Evolutionary conservation across 1,139 yeast genomes (phyloP), one percentile per base, ranked within the genome.

Genomic region (Saccharomyces hybrid): DNA sequence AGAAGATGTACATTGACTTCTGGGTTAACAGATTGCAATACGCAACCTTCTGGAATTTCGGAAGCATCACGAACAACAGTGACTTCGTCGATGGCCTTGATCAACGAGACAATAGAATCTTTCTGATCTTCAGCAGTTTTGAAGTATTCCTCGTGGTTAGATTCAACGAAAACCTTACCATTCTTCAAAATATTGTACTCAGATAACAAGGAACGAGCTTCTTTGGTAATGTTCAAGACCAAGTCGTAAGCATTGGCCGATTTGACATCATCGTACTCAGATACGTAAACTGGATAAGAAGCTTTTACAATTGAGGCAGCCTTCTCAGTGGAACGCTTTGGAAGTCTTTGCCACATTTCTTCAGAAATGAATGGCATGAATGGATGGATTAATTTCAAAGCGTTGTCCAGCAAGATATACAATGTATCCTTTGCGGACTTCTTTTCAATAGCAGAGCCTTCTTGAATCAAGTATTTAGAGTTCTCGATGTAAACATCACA

Each of bases 261-360:
- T 63, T 79, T 78, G 47, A 70, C 75, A 66, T 90, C 83, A 67
- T 82, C 83, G 62, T 81, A 86, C 57, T 80, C 80, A 51, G 76
- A 66, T 54, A 76, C 76, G 72, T 78, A 87, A 55, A 74, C 79
- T 56, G 99, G 99, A 75, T 84, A 93, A 54, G 77, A 66, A 49
- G 97, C 96, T 68, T 82, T 81, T 55, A 83, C 83, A 68, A 93
- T 88, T n/a, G 96, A 81, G 51, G 74, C 76, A 26, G 88, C 77
- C 16, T 73, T 72, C 67, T 88, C 97, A 53, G 83, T 76, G 23
- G 82, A 81, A 70, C 97, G 84, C 68, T 88, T 86, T 63, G 99
- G 98, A 68, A 93, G 77, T 75, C 98, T 88, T 76, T 93, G 99
- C 98, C 97, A 93, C 87, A 93, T 82, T 78, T 93, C 99, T 75